Evolutionary conservation across 805 yeast species (phyloP).

Genomic region (Yamadazyma nakazawae): DNA sequence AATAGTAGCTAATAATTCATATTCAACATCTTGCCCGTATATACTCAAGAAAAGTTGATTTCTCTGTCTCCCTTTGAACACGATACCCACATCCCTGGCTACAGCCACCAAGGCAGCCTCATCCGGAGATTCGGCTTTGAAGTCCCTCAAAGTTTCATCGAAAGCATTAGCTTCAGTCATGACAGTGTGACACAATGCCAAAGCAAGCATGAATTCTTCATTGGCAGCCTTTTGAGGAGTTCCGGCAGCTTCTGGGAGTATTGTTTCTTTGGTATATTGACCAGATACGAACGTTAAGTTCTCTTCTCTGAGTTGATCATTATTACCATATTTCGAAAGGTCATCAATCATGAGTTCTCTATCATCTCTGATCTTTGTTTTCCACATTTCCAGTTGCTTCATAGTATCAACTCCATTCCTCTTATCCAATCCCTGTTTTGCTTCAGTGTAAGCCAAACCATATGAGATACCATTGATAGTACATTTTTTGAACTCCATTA

Average conservation of each 20-base stretch:
- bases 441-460: slow-evolving; percentile 77
- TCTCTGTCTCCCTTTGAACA: slow-evolving; percentile 53
- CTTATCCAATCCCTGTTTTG: slow-evolving; percentile 67
- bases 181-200: slow-evolving; percentile 75
- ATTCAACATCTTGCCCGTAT: slow-evolving; percentile 45
- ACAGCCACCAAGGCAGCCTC: slow-evolving; percentile 77
- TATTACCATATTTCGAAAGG: slow-evolving; percentile 38
- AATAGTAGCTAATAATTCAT: slow-evolving; percentile 51
- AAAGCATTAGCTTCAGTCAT: slow-evolving; percentile 51
- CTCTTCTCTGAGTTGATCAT: slow-evolving; percentile 50
- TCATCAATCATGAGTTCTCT: slow-evolving; percentile 51
- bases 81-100: slow-evolving; percentile 71
- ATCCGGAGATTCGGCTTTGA: slow-evolving; percentile 82
- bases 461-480: slow-evolving; percentile 64
- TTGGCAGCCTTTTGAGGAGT: slow-evolving; percentile 44
- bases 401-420: slow-evolving; percentile 66
- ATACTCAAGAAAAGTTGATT: slow-evolving; percentile 41
- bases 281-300: slow-evolving; percentile 61
- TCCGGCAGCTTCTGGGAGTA: slow-evolving; percentile 24
- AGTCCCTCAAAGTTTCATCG: slow-evolving; percentile 42
- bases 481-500: slow-evolving; percentile 80
- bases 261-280: slow-evolving; percentile 53
- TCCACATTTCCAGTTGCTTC: slow-evolving; percentile 52
- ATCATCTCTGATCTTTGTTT: slow-evolving; percentile 54
- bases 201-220: slow-evolving; percentile 57